phyloP scores from a whole-genome alignment of 148 eudicot species.

The Rhododendron molle region DNA sequence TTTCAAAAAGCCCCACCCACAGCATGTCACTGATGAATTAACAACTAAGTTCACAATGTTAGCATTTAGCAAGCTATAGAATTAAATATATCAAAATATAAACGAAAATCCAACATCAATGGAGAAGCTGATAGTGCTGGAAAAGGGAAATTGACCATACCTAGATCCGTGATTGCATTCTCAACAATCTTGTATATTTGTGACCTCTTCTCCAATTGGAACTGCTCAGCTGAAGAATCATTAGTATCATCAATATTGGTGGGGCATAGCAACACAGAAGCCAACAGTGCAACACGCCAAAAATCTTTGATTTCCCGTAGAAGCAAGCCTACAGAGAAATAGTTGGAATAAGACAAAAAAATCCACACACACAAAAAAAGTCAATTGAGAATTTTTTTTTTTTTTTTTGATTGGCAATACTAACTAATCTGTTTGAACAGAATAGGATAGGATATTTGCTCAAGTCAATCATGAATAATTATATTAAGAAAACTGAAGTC shows the following conservation, averaged over 20 bases:
- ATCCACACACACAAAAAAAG: not conserved
- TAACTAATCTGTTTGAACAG: not conserved
- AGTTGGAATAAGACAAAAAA: not conserved
- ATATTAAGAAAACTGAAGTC: not conserved
- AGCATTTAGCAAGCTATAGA: not conserved
- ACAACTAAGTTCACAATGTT: not conserved
- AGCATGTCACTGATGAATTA: not conserved
- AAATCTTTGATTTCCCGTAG: conserved; percentile 84
- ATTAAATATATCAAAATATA: not conserved
- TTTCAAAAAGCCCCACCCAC: not conserved
- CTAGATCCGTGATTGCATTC: conserved; percentile 46
- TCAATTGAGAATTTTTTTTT: not conserved
- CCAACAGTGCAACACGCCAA: conserved; percentile 74
- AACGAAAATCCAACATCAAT: not conserved
- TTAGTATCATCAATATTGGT: conserved; percentile 15
- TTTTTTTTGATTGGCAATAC: not conserved
- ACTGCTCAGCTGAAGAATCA: conserved; percentile 28
- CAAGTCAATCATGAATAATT: not conserved
- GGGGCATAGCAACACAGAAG: conserved; percentile 51
- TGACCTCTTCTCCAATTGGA: conserved; percentile 40
- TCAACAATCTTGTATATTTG: conserved; percentile 45
- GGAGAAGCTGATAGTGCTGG: not conserved
- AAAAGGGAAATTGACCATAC: conserved; percentile 23
- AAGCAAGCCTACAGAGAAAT: conserved; percentile 49
- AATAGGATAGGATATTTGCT: not conserved